Evolutionary conservation across 352 stramenopile genomes (phyloP).

Genomic region (Pythium pyrilobum): DNA sequence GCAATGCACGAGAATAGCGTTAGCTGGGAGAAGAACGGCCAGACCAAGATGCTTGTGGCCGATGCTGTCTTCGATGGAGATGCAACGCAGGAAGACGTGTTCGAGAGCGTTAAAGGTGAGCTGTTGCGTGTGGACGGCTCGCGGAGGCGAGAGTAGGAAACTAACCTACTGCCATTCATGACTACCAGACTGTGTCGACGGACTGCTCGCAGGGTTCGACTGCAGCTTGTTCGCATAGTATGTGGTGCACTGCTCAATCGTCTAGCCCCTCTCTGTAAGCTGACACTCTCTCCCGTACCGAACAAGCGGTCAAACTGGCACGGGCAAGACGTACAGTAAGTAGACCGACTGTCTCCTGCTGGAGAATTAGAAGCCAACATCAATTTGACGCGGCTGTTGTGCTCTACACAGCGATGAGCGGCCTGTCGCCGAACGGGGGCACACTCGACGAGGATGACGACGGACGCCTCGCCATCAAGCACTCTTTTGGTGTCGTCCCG

Average conservation of each 20-base stretch:
- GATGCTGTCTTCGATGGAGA: conserved; percentile 44
- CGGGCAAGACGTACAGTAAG: conserved; percentile 64
- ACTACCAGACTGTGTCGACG: conserved; percentile 46
- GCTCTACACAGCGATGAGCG: conserved; percentile 52
- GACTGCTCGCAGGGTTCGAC: conserved; percentile 56
- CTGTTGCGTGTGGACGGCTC: neutral
- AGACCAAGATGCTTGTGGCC: conserved; percentile 45
- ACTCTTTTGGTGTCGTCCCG: conserved; percentile 46
- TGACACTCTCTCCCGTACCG: neutral
- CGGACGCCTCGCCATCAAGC: conserved; percentile 15
- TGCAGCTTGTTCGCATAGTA: conserved; percentile 75
- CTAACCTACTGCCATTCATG: neutral
- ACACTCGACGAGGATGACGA: conserved; percentile 5
- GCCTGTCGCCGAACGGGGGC: conserved; percentile 18
- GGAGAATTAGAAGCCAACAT: neutral
- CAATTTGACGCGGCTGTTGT: too few species aligned
- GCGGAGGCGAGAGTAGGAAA: too few species aligned
- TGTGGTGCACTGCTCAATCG: conserved; percentile 1
- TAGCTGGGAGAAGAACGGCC: conserved; percentile 64
- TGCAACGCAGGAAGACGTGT: conserved; percentile 36
- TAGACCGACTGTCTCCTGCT: neutral
- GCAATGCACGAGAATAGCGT: conserved; percentile 28
- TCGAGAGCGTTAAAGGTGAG: conserved; percentile 50
- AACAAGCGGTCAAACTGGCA: conserved; percentile 59
- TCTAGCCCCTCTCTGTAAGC: neutral